Evolutionary conservation across 2,329 filamentous ascomycete genomes (phyloP).

Genomic region (Hypoxylon sp.): DNA sequence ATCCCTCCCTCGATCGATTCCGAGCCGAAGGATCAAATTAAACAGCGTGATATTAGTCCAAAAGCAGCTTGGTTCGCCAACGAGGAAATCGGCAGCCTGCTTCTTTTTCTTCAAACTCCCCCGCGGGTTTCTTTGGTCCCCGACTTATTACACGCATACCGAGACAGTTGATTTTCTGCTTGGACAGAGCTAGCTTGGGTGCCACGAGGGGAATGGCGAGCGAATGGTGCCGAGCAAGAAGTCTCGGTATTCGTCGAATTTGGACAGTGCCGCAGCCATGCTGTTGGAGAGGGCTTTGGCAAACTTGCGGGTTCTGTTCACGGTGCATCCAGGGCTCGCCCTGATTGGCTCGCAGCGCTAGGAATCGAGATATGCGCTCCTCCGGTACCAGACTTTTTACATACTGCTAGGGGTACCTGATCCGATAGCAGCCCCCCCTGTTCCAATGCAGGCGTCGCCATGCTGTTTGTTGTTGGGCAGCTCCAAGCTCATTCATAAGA

Average conservation of each 20-base stretch:
- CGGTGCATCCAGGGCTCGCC: background rate
- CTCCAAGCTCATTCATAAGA: slow-evolving; percentile 29
- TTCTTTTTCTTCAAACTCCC: slow-evolving; percentile 13
- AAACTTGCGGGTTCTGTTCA: slow-evolving; percentile 8
- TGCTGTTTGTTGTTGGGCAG: slow-evolving; percentile 26
- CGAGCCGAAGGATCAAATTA: slow-evolving; percentile 37
- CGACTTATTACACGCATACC: slow-evolving; percentile 17
- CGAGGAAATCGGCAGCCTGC: slow-evolving; percentile 20
- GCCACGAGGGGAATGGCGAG: background rate
- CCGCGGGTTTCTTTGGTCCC: slow-evolving; percentile 21
- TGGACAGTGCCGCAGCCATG: slow-evolving; percentile 26
- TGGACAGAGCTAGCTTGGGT: background rate
- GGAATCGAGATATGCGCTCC: slow-evolving; percentile 36
- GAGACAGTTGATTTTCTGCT: slow-evolving; percentile 2
- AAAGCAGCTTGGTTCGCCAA: slow-evolving; percentile 27
- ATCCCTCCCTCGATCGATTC: slow-evolving; percentile 36
- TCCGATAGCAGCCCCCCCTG: slow-evolving; percentile 27
- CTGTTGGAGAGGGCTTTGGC: slow-evolving; percentile 27
- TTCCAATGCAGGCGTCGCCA: slow-evolving; percentile 34
- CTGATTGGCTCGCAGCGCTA: slow-evolving; percentile 28
- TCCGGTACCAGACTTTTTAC: slow-evolving; percentile 34
- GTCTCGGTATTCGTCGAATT: slow-evolving; percentile 24
- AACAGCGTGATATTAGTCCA: slow-evolving; percentile 13
- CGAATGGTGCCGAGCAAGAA: background rate
- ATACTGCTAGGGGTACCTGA: slow-evolving; percentile 21